A percentile compares a stretch with the other conserved stretches of the same genome.
Evolutionary conservation across 2,329 filamentous ascomycete genomes (phyloP).

Genomic region (Microcera coccophila): DNA sequence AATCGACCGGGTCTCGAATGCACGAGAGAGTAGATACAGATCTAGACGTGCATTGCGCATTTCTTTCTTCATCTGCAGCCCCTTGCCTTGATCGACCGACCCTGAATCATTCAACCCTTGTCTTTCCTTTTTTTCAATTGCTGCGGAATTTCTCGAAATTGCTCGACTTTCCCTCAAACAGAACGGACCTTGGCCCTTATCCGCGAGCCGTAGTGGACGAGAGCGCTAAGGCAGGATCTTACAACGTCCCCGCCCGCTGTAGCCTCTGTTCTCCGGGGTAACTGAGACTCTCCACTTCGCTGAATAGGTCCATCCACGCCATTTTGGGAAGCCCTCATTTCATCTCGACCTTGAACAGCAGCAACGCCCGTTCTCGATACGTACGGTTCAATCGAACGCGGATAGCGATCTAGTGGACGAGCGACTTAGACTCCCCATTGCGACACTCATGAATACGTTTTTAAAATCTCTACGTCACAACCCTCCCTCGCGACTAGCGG

Average conservation of each 20-base stretch:
- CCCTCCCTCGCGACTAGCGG: slow-evolving; percentile 8
- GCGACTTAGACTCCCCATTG: slow-evolving; percentile 11
- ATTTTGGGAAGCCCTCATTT: slow-evolving; percentile 29
- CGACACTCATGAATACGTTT: slow-evolving; percentile 14
- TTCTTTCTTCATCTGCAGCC: not conserved
- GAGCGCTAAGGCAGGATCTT: not conserved
- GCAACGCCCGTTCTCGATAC: slow-evolving; percentile 26
- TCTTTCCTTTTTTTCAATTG: no score
- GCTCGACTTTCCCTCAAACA: not conserved
- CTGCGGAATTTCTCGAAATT: not conserved
- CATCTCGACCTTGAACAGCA: slow-evolving; percentile 24
- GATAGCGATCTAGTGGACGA: no score
- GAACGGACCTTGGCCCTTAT: not conserved
- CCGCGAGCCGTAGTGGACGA: not conserved
- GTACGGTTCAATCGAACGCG: no score
- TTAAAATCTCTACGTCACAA: slow-evolving; percentile 7
- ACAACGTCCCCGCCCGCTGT: not conserved
- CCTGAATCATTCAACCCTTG: not conserved
- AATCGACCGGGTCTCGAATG: no score
- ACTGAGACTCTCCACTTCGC: slow-evolving; percentile 1
- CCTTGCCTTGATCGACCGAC: not conserved
- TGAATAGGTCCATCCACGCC: slow-evolving; percentile 15
- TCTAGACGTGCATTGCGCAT: not conserved
- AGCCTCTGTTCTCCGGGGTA: not conserved
- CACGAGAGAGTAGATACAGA: slow-evolving; percentile 5